A percentile compares a stretch with the other conserved stretches of the same genome.
phyloP scores from a whole-genome alignment of 306 rosid genomes.

The Hippophae tibetana region DNA sequence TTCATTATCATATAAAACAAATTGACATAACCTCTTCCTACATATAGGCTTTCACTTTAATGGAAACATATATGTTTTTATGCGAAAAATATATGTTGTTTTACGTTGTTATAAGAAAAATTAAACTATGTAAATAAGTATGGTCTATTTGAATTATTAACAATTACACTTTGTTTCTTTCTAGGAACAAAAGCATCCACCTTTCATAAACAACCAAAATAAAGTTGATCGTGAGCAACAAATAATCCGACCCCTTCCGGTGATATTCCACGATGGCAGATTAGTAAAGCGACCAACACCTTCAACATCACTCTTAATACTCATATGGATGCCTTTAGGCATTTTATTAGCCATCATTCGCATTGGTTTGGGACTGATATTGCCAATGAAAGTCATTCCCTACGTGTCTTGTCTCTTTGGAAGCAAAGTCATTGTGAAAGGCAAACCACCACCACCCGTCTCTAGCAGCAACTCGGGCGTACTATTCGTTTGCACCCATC shows the following conservation, averaged over 20 bases:
- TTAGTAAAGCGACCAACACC: constrained; percentile 83
- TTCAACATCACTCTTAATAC: constrained; percentile 50
- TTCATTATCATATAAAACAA: no score
- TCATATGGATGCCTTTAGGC: constrained; percentile 94
- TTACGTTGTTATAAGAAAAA: no score
- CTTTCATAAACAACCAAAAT: constrained; percentile 21
- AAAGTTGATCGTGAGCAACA: not conserved
- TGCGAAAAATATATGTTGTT: no score
- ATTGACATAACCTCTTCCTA: no score
- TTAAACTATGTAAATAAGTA: no score
- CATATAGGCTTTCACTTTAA: no score
- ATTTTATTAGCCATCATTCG: constrained; percentile 52
- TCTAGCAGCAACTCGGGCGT: constrained; percentile 38
- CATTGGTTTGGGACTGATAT: constrained; percentile 26
- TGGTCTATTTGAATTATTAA: no score
- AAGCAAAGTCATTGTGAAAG: constrained; percentile 53
- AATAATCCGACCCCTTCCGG: constrained; percentile 59
- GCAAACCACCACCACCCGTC: constrained; percentile 49
- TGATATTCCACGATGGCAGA: constrained; percentile 95
- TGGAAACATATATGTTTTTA: no score
- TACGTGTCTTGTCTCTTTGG: constrained; percentile 41
- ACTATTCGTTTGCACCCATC: constrained; percentile 87
- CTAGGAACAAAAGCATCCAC: constrained; percentile 54
- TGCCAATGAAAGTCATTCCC: constrained; percentile 59
- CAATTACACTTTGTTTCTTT: not conserved